Evolutionary conservation across 2,329 filamentous ascomycete species (phyloP).

Genomic region (Cylindrodendrum hubeiense): DNA sequence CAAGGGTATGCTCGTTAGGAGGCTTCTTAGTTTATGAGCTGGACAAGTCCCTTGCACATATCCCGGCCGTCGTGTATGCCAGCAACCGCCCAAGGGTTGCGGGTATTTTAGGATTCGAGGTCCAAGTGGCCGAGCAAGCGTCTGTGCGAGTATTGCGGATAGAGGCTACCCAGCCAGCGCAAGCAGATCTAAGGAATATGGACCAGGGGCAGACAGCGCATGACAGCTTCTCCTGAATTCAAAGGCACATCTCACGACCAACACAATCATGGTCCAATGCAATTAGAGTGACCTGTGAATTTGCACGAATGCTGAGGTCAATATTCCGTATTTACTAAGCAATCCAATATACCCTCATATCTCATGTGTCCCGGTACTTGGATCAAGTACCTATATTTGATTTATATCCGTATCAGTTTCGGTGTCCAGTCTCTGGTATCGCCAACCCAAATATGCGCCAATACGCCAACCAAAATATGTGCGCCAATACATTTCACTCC

Average conservation of each 20-base stretch:
- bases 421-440: conserved; percentile 19
- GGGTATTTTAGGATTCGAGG: neutral
- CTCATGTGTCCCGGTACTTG: neutral
- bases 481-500: neutral
- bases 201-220: neutral
- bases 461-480: conserved; percentile 27
- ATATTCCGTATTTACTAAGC: neutral
- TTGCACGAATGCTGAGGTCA: too few relatives aligned
- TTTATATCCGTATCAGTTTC: neutral
- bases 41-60: neutral
- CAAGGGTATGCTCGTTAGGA: neutral
- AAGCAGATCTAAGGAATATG: neutral
- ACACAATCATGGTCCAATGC: neutral
- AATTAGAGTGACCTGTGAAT: neutral
- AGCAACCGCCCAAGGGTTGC: neutral
- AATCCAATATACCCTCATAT: neutral
- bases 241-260: neutral
- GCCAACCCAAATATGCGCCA: conserved; percentile 15
- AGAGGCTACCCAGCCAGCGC: neutral
- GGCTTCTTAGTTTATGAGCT: neutral
- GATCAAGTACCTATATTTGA: neutral
- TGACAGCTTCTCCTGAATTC: neutral
- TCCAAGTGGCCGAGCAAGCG: neutral
- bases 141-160: neutral
- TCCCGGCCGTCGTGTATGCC: neutral